Evolutionary conservation across 179 eudicot genomes (phyloP).

Genomic region (Heliamphora pulchella): DNA sequence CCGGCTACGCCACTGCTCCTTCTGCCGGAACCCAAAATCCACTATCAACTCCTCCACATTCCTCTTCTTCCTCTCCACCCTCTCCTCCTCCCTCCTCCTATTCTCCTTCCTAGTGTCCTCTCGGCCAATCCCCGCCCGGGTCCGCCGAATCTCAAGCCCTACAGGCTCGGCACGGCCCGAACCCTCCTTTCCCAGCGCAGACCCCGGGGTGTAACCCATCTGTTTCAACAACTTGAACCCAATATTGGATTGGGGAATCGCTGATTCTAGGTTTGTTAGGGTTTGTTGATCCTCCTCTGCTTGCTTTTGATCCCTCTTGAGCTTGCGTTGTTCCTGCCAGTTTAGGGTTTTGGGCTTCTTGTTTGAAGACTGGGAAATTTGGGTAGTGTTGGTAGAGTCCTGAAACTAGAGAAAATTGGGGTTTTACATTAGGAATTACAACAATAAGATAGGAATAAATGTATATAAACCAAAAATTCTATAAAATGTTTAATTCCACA

Average conservation of each 20-base stretch:
- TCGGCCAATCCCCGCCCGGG: slow-evolving; percentile 70
- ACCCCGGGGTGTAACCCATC: slow-evolving; percentile 89
- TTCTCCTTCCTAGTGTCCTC: slow-evolving; percentile 72
- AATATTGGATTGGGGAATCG: slow-evolving; percentile 73
- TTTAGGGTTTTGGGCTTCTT: slow-evolving; percentile 41
- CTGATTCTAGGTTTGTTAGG: slow-evolving; percentile 45
- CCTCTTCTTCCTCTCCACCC: slow-evolving; percentile 34
- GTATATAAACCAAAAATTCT: background rate
- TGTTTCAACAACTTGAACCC: slow-evolving; percentile 72
- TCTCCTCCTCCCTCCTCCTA: slow-evolving; percentile 50
- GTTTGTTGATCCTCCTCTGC: slow-evolving; percentile 64
- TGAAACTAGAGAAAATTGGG: slow-evolving; percentile 17
- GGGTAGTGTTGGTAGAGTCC: slow-evolving; percentile 26
- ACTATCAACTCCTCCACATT: slow-evolving; percentile 45
- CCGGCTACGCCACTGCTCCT: slow-evolving; percentile 54
- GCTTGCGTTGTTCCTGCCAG: slow-evolving; percentile 42
- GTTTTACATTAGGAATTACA: background rate
- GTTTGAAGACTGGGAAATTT: slow-evolving; percentile 30
- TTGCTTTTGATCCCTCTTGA: slow-evolving; percentile 48
- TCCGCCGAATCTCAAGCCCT: slow-evolving; percentile 64
- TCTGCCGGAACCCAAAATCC: slow-evolving; percentile 60
- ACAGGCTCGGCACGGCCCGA: slow-evolving; percentile 64
- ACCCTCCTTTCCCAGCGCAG: slow-evolving; percentile 65
- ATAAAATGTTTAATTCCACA: no score
- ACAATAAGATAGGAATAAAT: background rate